Conservation (phyloP, 768 basidiomycete genomes). For the Suillus bovinus region DNA sequence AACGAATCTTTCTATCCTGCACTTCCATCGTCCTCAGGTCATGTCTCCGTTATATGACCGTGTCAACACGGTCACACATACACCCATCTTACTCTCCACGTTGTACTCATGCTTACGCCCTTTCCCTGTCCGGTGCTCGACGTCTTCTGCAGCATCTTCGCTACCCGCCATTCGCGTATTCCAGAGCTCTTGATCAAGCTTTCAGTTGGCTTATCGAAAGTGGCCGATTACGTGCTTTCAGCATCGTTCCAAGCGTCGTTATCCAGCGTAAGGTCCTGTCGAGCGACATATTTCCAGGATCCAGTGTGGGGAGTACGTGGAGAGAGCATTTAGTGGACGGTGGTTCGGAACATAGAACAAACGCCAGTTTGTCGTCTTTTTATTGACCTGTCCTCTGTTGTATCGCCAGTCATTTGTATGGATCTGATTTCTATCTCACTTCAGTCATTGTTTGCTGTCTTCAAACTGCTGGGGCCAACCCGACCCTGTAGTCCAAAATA, state of each 20-base stretch:
- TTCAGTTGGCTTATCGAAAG: slow-evolving; percentile 64
- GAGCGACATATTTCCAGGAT: slow-evolving; percentile 54
- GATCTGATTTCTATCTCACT: background rate
- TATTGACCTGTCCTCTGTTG: background rate
- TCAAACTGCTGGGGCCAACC: background rate
- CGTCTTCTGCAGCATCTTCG: slow-evolving; percentile 60
- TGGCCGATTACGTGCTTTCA: slow-evolving; percentile 56
- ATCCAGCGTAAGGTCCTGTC: slow-evolving; percentile 59
- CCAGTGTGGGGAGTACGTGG: slow-evolving; percentile 34
- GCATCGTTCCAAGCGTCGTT: slow-evolving; percentile 65
- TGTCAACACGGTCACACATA: slow-evolving; percentile 27
- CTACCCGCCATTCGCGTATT: slow-evolving; percentile 71
- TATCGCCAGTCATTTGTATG: background rate
- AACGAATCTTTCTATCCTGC: slow-evolving; percentile 55
- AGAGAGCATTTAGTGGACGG: slow-evolving; percentile 49
- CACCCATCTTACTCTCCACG: slow-evolving; percentile 63
- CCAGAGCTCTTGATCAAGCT: slow-evolving; percentile 76
- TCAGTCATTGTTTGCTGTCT: background rate
- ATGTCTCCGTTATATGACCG: slow-evolving; percentile 7
- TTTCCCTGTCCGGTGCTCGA: slow-evolving; percentile 53
- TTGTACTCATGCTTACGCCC: slow-evolving; percentile 73
- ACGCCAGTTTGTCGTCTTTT: background rate
- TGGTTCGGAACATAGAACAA: slow-evolving; percentile 28
- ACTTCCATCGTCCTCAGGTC: slow-evolving; percentile 21
- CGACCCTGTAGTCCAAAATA: background rate